Conservation (phyloP, 345 rosid species). For the Durio zibethinus region DNA sequence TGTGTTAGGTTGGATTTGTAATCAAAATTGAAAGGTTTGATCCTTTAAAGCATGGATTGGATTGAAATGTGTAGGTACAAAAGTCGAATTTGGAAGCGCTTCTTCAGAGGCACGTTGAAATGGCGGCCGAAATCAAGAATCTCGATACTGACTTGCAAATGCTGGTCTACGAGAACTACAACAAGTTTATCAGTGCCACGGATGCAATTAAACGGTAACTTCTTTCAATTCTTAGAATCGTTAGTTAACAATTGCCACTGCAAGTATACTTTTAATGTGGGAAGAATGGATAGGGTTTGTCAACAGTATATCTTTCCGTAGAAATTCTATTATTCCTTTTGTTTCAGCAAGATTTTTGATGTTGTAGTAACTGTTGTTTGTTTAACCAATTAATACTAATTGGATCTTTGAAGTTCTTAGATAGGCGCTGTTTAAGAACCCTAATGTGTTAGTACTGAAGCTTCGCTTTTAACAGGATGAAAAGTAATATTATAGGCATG, state of each 20-base stretch:
- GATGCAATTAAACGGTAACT: conserved; percentile 92
- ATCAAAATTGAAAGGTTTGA: background rate
- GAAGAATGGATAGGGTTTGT: background rate
- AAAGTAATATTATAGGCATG: conserved; percentile 94
- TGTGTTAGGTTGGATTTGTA: conserved; percentile 1
- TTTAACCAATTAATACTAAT: background rate
- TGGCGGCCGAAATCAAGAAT: conserved; percentile 98
- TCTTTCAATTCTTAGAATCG: background rate
- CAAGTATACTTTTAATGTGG: background rate
- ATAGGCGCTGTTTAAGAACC: background rate
- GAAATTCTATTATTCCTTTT: background rate
- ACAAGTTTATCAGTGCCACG: conserved; percentile 95
- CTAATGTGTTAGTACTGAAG: background rate
- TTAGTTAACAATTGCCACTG: conserved; percentile 1
- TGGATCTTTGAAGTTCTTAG: background rate
- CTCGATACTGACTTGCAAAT: conserved; percentile 98
- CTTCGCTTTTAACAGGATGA: conserved; percentile 68
- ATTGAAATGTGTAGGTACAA: conserved; percentile 49
- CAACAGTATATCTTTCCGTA: background rate
- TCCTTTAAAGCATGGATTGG: background rate
- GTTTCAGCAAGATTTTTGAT: background rate
- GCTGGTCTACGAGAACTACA: conserved; percentile 94
- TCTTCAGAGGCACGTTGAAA: conserved; percentile 83
- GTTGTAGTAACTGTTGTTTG: background rate
- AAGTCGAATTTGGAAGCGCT: conserved; percentile 86